These are phyloP conservation scores for Wallacemonas sp. DNA, from an alignment of 208 protist genomes.

Conservation along the genomic window DNA sequence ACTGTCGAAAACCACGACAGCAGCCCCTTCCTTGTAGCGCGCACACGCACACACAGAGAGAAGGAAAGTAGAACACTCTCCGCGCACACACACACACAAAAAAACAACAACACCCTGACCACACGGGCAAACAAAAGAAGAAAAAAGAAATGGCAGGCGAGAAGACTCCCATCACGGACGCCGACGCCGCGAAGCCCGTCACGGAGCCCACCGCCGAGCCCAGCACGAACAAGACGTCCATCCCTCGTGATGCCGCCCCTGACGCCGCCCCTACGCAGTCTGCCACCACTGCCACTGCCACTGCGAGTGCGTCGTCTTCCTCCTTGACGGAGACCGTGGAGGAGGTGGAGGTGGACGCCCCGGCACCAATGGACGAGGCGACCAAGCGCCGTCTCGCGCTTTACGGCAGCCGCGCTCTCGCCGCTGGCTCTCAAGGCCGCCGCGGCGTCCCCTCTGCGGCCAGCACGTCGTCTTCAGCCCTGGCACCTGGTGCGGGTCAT, in stretches of 20 bases:
- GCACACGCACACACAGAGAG: too few relatives aligned
- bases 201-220: not conserved
- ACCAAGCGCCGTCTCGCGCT: constrained; percentile 50
- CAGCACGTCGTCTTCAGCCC: not conserved
- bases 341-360: not conserved
- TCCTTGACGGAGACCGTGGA: not conserved
- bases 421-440: constrained; percentile 60
- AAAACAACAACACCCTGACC: not conserved
- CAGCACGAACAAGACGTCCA: not conserved
- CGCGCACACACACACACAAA: not conserved
- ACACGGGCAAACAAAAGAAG: too few relatives aligned
- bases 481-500: not conserved
- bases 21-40: too few relatives aligned
- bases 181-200: not conserved
- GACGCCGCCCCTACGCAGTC: not conserved
- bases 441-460: constrained; percentile 12
- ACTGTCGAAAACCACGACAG: too few relatives aligned
- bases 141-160: not conserved
- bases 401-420: constrained; percentile 83
- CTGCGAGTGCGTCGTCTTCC: not conserved
- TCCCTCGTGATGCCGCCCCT: not conserved
- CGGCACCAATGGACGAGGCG: constrained; percentile 18
- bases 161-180: not conserved
- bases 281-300: not conserved
- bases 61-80: too few relatives aligned